Evolutionary conservation across 2,329 filamentous ascomycete species (phyloP).

Genomic region (Chrysosphaeria jannelii): DNA sequence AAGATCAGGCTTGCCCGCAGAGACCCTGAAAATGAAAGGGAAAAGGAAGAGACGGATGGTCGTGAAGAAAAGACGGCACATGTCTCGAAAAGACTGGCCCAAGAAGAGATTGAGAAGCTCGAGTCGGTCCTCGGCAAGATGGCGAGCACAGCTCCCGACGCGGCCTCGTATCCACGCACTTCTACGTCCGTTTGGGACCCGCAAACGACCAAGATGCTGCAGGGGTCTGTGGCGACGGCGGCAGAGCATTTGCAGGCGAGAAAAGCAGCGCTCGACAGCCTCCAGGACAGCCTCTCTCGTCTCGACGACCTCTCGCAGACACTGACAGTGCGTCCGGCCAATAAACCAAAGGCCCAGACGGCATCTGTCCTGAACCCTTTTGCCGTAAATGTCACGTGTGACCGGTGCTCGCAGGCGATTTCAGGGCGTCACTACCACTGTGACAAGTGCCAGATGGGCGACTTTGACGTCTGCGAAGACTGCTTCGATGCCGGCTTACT

Average conservation of each 20-base stretch:
- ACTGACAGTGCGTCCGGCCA: not conserved
- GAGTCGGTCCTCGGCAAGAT: slow-evolving; percentile 2
- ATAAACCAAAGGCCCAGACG: not conserved
- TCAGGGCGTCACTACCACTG: slow-evolving; percentile 77
- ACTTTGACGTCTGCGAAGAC: slow-evolving; percentile 68
- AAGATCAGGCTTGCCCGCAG: slow-evolving; percentile 50
- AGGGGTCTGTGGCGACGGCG: slow-evolving; percentile 19
- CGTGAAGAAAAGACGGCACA: no score
- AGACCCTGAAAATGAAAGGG: slow-evolving; percentile 1
- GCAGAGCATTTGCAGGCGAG: slow-evolving; percentile 4
- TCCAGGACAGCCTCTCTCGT: not conserved
- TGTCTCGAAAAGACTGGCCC: not conserved
- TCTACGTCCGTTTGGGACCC: no score
- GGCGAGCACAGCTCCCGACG: no score
- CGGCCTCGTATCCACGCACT: no score
- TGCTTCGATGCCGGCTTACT: slow-evolving; percentile 50
- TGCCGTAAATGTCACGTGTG: slow-evolving; percentile 70
- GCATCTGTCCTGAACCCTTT: not conserved
- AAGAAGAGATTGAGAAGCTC: slow-evolving; percentile 1
- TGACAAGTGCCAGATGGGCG: slow-evolving; percentile 69
- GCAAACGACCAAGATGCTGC: no score
- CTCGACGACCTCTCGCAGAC: not conserved
- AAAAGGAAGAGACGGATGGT: no score
- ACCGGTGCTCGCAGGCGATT: slow-evolving; percentile 55
- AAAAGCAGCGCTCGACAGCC: not conserved